Base-by-base conservation (phyloP, 257 asterid species). In the Paulownia fortunei region DNA sequence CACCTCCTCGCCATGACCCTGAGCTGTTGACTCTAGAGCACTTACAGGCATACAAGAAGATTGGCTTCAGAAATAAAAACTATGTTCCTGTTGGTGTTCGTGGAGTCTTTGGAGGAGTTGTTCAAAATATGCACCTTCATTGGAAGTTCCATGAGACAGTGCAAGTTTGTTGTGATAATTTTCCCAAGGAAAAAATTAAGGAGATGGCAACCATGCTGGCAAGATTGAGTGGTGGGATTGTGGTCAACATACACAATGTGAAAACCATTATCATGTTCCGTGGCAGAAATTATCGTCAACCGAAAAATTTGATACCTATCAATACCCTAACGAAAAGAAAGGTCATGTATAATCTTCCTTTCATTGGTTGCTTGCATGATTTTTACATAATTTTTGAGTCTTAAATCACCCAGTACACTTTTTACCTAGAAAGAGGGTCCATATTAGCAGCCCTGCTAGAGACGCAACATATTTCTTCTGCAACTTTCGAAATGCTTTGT, bases 81-180 rank as follows among this genome's bases (percentile, higher is more conserved):
- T 93, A 96, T 70, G 98, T 88, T 11, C 99, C 98, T 15, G 99
- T 96, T 70, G 99, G 99, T 81, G 97, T 96, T 59, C 97, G 99
- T 56, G 98, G 99, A 70, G 99, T 96, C 78, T 93, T 96, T 80
- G 99, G 98, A 60, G 99, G 98, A 19, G 99, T 96, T 61, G 98
- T 96, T 55, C 98, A 93, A 80, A 96, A 96, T 77, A 96, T 96
- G 97, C 99, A 96, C 80, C 91, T 96, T 70, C 99, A 96, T 72
- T 93, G 99, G 98, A 96, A 96, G 91, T 96, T 96, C 86, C 99
- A 96, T 3, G 97, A 96, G 83, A 96, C 99, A 0, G 97, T 96
- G 71, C 98, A 96, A 84, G 98, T 96, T 76, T 90, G 98, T 66
- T 93, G 98, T 39, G 97, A 93, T 82, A 93, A 93, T 82, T 96